A percentile compares a stretch with the other conserved stretches of the same genome.
These are phyloP conservation scores for Elsinoe perseae DNA, from an alignment of 2,329 filamentous ascomycete species.

Conservation along the genomic window DNA sequence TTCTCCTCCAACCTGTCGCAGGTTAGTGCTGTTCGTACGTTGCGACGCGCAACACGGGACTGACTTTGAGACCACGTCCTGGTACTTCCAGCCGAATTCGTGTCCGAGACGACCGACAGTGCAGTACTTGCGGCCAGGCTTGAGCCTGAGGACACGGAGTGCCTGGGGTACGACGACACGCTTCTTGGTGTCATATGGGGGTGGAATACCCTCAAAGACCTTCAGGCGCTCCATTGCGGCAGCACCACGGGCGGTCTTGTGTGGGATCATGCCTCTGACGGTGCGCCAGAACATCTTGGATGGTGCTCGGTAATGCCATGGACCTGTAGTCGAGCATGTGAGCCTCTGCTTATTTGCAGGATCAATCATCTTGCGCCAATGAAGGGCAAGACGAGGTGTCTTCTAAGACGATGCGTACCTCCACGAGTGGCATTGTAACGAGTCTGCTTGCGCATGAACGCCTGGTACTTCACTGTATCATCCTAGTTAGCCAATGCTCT, in stretches of 20 bases:
- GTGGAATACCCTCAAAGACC: constrained; percentile 98
- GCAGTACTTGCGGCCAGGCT: constrained; percentile 99
- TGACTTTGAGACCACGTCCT: constrained; percentile 96
- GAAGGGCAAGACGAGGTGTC: constrained; percentile 17
- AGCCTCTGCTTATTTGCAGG: constrained; percentile 22
- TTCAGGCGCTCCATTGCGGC: constrained; percentile 97
- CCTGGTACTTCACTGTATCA: constrained; percentile 94
- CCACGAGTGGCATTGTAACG: constrained; percentile 99
- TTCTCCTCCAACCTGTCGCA: constrained; percentile 84
- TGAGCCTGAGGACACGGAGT: constrained; percentile 88
- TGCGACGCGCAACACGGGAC: constrained; percentile 34
- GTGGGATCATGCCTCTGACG: constrained; percentile 98
- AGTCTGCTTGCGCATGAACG: constrained; percentile 99
- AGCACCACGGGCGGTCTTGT: constrained; percentile 98
- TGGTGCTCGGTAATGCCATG: constrained; percentile 99
- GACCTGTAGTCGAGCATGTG: constrained; percentile 51
- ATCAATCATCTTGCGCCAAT: constrained; percentile 15
- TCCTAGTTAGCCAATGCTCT: constrained; percentile 20
- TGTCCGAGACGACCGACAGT: constrained; percentile 95
- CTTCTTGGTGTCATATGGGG: constrained; percentile 99
- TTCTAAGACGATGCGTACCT: constrained; percentile 53
- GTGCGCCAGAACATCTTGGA: constrained; percentile 99
- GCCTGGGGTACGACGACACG: constrained; percentile 98
- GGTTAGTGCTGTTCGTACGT: constrained; percentile 13
- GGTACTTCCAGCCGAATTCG: constrained; percentile 99